Percentiles rank a stretch among this genome's conserved stretches.
Conservation (phyloP, 148 eudicot genomes). For the Vaccinium myrtillus region DNA sequence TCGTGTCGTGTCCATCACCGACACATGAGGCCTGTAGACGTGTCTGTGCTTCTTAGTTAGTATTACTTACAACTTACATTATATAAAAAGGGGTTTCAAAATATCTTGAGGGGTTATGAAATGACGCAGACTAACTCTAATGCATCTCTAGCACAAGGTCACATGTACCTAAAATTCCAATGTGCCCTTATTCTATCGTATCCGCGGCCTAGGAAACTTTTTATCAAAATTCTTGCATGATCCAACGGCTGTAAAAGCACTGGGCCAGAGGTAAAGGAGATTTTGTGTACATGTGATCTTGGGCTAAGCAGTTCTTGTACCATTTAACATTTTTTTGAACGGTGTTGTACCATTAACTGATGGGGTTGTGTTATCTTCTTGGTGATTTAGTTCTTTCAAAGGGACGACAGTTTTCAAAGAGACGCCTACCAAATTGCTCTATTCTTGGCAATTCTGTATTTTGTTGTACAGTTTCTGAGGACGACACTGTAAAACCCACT, state of each 20-base stretch:
- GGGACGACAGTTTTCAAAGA: constrained; percentile 80
- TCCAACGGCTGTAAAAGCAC: neutral
- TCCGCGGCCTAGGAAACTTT: neutral
- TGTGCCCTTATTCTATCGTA: neutral
- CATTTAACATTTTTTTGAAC: neutral
- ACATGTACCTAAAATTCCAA: neutral
- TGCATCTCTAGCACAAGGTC: neutral
- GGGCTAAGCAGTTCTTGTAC: neutral
- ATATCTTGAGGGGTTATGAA: neutral
- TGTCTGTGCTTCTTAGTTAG: too few relatives aligned
- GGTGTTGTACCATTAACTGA: neutral
- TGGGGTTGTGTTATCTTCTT: neutral
- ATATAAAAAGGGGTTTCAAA: neutral
- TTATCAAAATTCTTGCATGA: neutral
- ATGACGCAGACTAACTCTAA: neutral
- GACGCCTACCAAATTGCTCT: constrained; percentile 82
- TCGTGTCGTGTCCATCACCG: too few relatives aligned
- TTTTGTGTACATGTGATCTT: neutral
- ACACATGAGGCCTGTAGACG: too few relatives aligned
- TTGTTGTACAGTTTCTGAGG: constrained; percentile 77
- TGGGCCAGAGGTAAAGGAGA: neutral
- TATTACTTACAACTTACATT: too few relatives aligned
- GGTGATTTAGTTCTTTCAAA: constrained; percentile 79
- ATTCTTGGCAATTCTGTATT: constrained; percentile 69
- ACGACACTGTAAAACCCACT: constrained; percentile 56